These are phyloP conservation scores for Aspergillus sp. DNA, from an alignment of 2,329 filamentous ascomycete species.

Conservation along the genomic window DNA sequence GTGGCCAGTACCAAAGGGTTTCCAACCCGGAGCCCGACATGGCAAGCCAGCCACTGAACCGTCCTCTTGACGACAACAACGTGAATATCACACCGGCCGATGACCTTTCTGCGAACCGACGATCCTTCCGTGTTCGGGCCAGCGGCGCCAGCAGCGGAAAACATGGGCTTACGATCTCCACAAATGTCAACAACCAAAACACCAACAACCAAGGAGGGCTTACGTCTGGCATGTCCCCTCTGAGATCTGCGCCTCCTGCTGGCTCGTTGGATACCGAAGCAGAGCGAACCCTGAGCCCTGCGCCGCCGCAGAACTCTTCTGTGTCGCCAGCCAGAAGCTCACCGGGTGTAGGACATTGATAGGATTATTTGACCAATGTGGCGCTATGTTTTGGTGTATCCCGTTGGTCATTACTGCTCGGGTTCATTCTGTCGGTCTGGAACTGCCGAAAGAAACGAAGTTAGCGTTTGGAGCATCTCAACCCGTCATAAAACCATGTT, in stretches of 20 bases:
- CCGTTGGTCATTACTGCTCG: background rate
- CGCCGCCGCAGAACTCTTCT: background rate
- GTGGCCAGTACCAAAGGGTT: conserved; percentile 18
- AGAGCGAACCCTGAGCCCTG: conserved; percentile 14
- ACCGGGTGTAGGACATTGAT: background rate
- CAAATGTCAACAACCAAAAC: conserved; percentile 22
- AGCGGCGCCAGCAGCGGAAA: conserved; percentile 20
- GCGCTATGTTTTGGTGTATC: background rate
- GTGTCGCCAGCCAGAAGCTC: background rate
- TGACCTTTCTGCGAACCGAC: conserved; percentile 13
- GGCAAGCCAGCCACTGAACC: conserved; percentile 9
- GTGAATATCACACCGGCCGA: conserved; percentile 16
- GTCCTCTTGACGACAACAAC: conserved; percentile 14
- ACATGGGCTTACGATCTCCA: conserved; percentile 21
- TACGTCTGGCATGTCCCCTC: conserved; percentile 13
- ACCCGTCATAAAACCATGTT: background rate
- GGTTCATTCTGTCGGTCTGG: background rate
- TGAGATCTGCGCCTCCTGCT: conserved; percentile 14
- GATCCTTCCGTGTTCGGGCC: conserved; percentile 24
- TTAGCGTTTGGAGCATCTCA: background rate
- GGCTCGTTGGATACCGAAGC: background rate
- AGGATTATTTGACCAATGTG: background rate
- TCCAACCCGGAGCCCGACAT: conserved; percentile 15
- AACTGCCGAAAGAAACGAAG: background rate
- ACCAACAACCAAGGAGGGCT: conserved; percentile 18